Evolutionary conservation across 2,329 filamentous ascomycete genomes (phyloP).

Genomic region (Penicillium hesseltinei): DNA sequence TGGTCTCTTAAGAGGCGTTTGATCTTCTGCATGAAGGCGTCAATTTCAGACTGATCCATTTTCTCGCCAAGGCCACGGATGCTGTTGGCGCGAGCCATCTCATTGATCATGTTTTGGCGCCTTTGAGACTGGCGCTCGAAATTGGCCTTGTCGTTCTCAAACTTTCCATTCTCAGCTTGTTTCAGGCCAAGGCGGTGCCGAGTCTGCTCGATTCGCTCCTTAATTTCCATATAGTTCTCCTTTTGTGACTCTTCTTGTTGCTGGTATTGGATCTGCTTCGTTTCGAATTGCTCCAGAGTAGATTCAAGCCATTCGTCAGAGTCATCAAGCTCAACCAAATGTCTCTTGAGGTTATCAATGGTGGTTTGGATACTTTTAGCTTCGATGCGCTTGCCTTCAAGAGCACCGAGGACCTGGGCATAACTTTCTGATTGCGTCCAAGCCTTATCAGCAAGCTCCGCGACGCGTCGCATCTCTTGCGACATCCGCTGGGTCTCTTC

Average conservation of each 20-base stretch:
- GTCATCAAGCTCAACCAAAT: conserved; percentile 74
- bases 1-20: conserved; percentile 74
- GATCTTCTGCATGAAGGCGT: conserved; percentile 74
- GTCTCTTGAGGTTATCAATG: conserved; percentile 66
- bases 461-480: conserved; percentile 44
- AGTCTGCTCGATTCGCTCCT: conserved; percentile 48
- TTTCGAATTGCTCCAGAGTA: conserved; percentile 73
- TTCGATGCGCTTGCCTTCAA: conserved; percentile 74
- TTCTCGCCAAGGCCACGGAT: conserved; percentile 83
- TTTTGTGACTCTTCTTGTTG: conserved; percentile 63
- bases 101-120: conserved; percentile 71
- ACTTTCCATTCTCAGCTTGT: conserved; percentile 61
- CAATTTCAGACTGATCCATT: conserved; percentile 69
- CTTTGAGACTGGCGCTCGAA: conserved; percentile 75
- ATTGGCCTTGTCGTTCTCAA: conserved; percentile 80
- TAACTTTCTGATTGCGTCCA: conserved; percentile 72
- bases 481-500: conserved; percentile 61
- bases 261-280: conserved; percentile 65
- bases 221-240: conserved; percentile 64
- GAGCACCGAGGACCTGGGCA: conserved; percentile 68
- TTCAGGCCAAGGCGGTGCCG: conserved; percentile 43
- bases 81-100: conserved; percentile 71
- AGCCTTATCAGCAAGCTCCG: conserved; percentile 60
- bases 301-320: conserved; percentile 72
- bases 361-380: conserved; percentile 68